Base-by-base conservation (phyloP, 2,329 filamentous ascomycete genomes). In the Ophiocordyceps camponoti-saundersi region DNA sequence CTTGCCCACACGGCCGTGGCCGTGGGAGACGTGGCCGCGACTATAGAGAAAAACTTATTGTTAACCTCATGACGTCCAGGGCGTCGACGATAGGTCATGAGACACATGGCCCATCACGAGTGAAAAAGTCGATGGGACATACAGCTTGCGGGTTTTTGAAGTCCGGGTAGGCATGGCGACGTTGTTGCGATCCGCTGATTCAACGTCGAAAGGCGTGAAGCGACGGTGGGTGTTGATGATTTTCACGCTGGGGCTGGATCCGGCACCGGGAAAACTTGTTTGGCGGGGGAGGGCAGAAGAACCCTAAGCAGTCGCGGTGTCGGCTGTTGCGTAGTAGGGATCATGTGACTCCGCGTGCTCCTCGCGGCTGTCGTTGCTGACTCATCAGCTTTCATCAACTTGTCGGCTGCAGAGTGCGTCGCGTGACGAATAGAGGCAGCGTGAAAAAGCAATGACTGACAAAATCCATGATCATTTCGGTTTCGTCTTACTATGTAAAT, bases 1-100 rank as follows among this genome's bases (percentile, higher is more conserved):
- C 85, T 96, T 96, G 70, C 92, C 92, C 68, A 96, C 72, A 80
- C 90, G 90, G 77, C 92, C 90, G 72, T 96, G 82, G 79, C 92
- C 92, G 79, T 88, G 87, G 66, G 85, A 93, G 68, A 98, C 92
- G 76, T 98, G 87, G 72, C 90, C 90, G 77, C 90, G 88, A 77
- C 83, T 88, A 66, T 61, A 47, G 54, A 56, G 51, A 22, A 57
- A 44, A 46, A 3, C 22, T 11, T 12, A 22, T 11, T 43, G 52
- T 55, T 48, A 55, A 52, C 47, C 45, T 2, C 30, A 42, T 20
- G 11, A 45, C 45, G 53, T 46, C 13, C 45, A 16, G 2, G 11
- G 26, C 42, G 15, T 18, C 23, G 42, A 44, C 16, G 13, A 20
- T 3, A 30, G 15, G 2, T 10, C 15, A 16, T 2, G 3, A 16